phyloP scores from a whole-genome alignment of 306 rosid genomes.

The Mimosa pudica region DNA sequence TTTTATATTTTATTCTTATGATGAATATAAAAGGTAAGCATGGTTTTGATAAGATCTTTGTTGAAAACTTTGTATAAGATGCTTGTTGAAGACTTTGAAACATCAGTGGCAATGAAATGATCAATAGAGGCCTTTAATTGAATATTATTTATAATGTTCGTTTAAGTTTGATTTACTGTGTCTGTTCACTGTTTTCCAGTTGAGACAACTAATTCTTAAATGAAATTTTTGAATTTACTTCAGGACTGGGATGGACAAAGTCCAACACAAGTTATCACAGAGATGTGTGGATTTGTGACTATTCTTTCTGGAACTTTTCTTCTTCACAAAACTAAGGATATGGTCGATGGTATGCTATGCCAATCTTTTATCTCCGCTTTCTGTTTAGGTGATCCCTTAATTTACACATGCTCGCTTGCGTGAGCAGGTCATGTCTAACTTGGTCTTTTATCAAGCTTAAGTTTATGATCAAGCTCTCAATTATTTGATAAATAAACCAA shows the following conservation, averaged over 20 bases:
- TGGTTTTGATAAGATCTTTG: neutral
- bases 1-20: neutral
- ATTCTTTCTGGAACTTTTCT: conserved; percentile 91
- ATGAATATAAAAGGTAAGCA: too few species aligned
- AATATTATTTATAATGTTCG: neutral
- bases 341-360: conserved; percentile 82
- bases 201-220: conserved; percentile 32
- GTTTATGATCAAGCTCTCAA: neutral
- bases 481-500: neutral
- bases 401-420: neutral
- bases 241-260: conserved; percentile 86
- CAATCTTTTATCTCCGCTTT: neutral
- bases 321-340: conserved; percentile 89
- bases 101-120: neutral
- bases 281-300: conserved; percentile 86
- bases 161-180: neutral
- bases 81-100: neutral
- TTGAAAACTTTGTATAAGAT: neutral
- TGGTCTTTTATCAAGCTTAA: neutral
- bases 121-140: neutral
- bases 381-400: neutral
- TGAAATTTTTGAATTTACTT: conserved; percentile 32
- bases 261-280: conserved; percentile 75
- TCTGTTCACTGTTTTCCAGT: conserved; percentile 16
- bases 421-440: neutral